phyloP scores from a whole-genome alignment of 78 protist genomes.

The Dictyostelium discoideum region dicty_2.7 NC_007091.3:1213501-1214000 shows the following conservation, averaged over 20 bases:
- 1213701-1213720: not conserved
- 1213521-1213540: not conserved
- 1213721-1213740: conserved; percentile 33
- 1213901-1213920: not conserved
- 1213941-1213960: not conserved
- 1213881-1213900: not conserved
- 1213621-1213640: not conserved
- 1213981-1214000: not conserved
- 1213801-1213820: not conserved
- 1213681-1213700: not conserved
- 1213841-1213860: not conserved
- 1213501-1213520: not conserved
- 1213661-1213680: not conserved
- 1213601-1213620: not conserved
- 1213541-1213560: not conserved
- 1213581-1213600: not conserved
- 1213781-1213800: not conserved
- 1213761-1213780: not conserved
- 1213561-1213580: not conserved
- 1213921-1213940: not conserved
- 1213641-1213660: not conserved
- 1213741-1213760: not conserved
- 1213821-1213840: not conserved
- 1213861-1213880: not conserved
- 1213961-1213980: not conserved